phyloP scores from a whole-genome alignment of 2,329 filamentous ascomycete genomes.

The Sporothrix pseudoabietina region DNA sequence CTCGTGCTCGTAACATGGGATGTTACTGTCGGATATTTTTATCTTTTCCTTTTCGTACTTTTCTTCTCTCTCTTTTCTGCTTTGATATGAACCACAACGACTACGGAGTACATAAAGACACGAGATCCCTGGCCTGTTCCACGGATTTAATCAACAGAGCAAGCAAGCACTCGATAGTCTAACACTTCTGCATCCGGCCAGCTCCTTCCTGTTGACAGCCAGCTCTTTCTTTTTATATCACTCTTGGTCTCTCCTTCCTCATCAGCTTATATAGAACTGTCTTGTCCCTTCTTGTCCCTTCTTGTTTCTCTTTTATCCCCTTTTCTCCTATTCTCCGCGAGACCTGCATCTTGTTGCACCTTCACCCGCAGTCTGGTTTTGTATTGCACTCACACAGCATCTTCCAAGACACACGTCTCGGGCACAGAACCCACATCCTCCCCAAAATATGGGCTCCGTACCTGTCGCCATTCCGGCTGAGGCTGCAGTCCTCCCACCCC shows the following conservation, averaged over 20 bases:
- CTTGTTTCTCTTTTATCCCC: background rate
- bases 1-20: background rate
- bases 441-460: conserved; percentile 1
- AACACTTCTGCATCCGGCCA: background rate
- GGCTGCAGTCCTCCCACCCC: background rate
- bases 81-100: background rate
- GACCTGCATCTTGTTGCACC: conserved; percentile 1
- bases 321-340: conserved; percentile 3
- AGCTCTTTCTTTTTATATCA: background rate
- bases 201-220: background rate
- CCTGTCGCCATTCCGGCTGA: background rate
- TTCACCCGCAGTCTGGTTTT: background rate
- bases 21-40: background rate
- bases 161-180: background rate
- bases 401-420: background rate
- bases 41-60: background rate
- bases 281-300: background rate
- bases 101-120: conserved; percentile 11
- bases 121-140: background rate
- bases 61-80: background rate
- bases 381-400: background rate
- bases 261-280: background rate
- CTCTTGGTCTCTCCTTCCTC: too few species aligned
- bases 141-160: background rate
- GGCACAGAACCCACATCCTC: background rate